phyloP scores from a whole-genome alignment of 1,284 basidiomycete species.

The Trichosporon inkin region DNA sequence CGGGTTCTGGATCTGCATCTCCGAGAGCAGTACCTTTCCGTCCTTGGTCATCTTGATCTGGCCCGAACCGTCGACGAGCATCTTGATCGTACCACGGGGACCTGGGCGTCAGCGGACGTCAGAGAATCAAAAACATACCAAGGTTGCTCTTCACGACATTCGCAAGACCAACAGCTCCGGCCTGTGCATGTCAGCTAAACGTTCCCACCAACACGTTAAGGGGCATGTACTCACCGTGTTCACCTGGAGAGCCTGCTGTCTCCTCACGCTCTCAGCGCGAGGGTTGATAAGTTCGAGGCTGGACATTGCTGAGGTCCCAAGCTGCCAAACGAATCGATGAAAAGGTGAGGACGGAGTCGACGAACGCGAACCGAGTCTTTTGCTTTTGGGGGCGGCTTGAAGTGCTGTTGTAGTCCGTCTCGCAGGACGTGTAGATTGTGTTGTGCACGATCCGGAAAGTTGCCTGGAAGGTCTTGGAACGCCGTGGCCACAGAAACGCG shows the following conservation, averaged over 20 bases:
- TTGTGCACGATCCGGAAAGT: slow-evolving; percentile 4
- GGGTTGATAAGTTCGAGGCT: slow-evolving; percentile 87
- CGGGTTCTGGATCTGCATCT: slow-evolving; percentile 99
- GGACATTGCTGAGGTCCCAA: slow-evolving; percentile 31
- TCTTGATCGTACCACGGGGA: slow-evolving; percentile 93
- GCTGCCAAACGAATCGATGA: not conserved
- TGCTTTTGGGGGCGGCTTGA: not conserved
- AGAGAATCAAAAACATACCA: slow-evolving; percentile 56
- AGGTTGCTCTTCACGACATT: slow-evolving; percentile 96
- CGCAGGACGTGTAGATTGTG: not conserved
- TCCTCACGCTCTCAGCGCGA: slow-evolving; percentile 88
- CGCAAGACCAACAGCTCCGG: slow-evolving; percentile 92
- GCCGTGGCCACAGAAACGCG: slow-evolving; percentile 8
- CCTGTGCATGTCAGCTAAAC: slow-evolving; percentile 26
- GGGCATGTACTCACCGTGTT: slow-evolving; percentile 49
- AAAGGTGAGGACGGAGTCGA: not conserved
- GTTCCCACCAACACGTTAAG: not conserved
- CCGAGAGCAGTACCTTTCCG: slow-evolving; percentile 94
- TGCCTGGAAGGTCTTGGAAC: slow-evolving; percentile 18
- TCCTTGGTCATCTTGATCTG: slow-evolving; percentile 99
- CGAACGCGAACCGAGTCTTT: not conserved
- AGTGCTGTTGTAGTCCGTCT: slow-evolving; percentile 4
- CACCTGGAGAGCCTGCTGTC: slow-evolving; percentile 90
- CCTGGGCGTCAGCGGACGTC: slow-evolving; percentile 54
- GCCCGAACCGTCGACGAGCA: slow-evolving; percentile 98